Base-by-base conservation (phyloP, 202 grass and related monocot species). In the Schoenoplectus tabernaemontani region DNA sequence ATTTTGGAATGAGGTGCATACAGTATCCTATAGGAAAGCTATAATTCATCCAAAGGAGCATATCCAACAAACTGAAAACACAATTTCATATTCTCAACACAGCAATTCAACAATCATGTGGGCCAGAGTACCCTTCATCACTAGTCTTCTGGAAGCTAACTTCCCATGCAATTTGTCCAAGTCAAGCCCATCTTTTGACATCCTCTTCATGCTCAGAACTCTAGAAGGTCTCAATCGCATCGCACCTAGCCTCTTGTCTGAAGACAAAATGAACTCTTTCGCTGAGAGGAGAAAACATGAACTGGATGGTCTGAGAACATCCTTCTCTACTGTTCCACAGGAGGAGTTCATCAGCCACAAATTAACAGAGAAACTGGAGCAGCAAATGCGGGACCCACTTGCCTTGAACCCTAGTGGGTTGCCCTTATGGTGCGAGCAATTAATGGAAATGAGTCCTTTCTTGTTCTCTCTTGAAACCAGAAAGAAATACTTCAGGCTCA, bases 391-490 rank as follows among this genome's bases (percentile, higher is more conserved):
- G 76, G 96, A 99, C 82, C 96, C 88, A 15, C 85, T 99, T 74
- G 85, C 86, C 80, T 83, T 81, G 85, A 82, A 58, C 54, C 90
- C 96, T 85, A 78, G 79, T 57, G 86, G 90, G 58, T 64, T 95
- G 68, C 96, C 96, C 64, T 87, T 85, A 78, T 99, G 96, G 96
- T 99, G 90, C 73, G 87, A 83, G 39, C 89, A 99, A 81, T 85
- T 99, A 74, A 91, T 93, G 87, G 78, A 88, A 53, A 75, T 85
- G 23, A 95, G 92, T 23, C 88, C 92, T 70, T 99, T 99, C 90
- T 91, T 99, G 83, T 99, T 99, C 89, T 96, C 96, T 41, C 91
- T 96, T 82, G 96, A 96, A 78, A 76, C 96, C 58, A 93, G 90
- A 84, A 80, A 84, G 90, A 99, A 96, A 81, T 99, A 96, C 87